Percentiles rank a stretch among this genome's conserved stretches.
Conservation (phyloP, 768 basidiomycete genomes). For the Pleurotus sapidus region DNA sequence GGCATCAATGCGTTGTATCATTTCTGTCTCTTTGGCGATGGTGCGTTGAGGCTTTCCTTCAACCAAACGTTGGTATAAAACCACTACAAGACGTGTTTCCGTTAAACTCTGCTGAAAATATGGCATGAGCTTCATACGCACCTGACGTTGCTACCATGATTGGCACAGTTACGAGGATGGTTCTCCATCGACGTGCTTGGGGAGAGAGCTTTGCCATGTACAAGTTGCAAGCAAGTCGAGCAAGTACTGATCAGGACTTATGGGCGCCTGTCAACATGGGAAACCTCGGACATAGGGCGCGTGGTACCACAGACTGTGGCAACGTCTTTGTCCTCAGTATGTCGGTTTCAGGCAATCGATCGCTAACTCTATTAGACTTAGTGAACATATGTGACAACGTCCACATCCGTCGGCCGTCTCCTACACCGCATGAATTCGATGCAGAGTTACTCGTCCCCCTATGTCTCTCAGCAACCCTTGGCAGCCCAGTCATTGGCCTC, state of each 20-base stretch:
- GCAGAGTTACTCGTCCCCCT: constrained; percentile 53
- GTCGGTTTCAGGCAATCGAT: neutral
- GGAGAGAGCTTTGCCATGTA: constrained; percentile 22
- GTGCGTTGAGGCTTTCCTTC: constrained; percentile 29
- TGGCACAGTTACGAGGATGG: constrained; percentile 61
- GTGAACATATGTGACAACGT: constrained; percentile 75
- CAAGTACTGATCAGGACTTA: too few relatives aligned
- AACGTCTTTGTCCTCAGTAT: neutral
- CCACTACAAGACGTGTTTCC: constrained; percentile 35
- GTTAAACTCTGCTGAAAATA: constrained; percentile 3
- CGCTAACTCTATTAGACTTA: constrained; percentile 52
- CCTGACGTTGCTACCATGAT: constrained; percentile 64
- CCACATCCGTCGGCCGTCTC: constrained; percentile 29
- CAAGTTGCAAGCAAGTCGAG: too few relatives aligned
- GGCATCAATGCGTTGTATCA: neutral
- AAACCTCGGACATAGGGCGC: neutral
- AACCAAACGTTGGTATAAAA: constrained; percentile 64
- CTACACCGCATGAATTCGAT: constrained; percentile 25
- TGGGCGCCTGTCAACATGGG: neutral
- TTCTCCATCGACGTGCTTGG: constrained; percentile 37
- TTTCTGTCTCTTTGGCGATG: constrained; percentile 37
- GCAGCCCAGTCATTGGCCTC: constrained; percentile 59
- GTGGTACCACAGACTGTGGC: neutral
- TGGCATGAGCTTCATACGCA: constrained; percentile 29
- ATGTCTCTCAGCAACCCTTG: constrained; percentile 44